Evolutionary conservation across 1,284 basidiomycete species (phyloP), one percentile per base, ranked within the genome.

Genomic region (Pterula multifida): DNA sequence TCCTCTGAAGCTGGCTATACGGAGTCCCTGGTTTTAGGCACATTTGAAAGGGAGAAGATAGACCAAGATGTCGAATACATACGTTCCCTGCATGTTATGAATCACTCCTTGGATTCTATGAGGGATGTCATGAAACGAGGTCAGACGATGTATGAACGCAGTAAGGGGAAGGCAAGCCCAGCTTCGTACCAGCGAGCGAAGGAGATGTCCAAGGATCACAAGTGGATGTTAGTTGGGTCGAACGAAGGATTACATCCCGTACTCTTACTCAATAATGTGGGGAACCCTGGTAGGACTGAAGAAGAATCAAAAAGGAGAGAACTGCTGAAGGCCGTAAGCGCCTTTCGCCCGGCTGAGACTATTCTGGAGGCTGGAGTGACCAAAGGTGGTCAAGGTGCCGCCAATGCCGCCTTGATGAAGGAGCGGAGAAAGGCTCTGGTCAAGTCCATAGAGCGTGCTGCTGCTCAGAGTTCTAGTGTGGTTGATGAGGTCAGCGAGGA

Each of bases 101-200:
- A 89, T 46, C 78, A 85, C 53, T 77, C 80, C 28, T 73, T 97
- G 15, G 69, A 78, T 2, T 70, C 76, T n/a, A 68, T 97, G 21
- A 75, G 85, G n/a, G 78, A 81, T 6, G 91, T 98, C 49, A 95
- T 96, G 79, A 73, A 76, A 51, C 81, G 90, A 49, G 95, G 94
- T 0, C 93, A 97, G 56, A 71, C 76, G 3, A 90, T 98, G 89
- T 98, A 96, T 63, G 92, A 96, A 60, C 82, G 92, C 25, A 93
- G 90, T 53, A 85, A 91, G 61, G 84, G 85, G 26, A 96, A 95
- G 62, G 94, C 95, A 2, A 87, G 84, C 57, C 75, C 81, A 17
- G 83, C 85, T 50, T 88, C 85, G 57, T 90, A 97, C 68, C 81
- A 85, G 55, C 79, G 92, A 9, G 85, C 94, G 3, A 98, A 98